Base-by-base conservation (phyloP, 2,329 filamentous ascomycete genomes). In the Arthrinium phaeospermum region DNA sequence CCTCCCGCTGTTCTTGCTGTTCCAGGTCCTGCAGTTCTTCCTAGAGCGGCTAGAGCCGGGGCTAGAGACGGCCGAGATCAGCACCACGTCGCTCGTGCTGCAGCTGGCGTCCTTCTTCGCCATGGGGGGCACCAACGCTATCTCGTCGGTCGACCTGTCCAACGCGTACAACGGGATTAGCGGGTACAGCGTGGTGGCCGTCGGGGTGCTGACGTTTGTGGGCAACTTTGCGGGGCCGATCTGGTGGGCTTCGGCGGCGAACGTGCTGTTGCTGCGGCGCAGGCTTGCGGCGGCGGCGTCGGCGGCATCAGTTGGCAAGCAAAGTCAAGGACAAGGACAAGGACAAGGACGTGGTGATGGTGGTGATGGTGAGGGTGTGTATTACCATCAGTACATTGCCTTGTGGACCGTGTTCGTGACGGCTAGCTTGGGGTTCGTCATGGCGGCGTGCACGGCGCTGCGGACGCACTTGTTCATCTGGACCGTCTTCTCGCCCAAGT, bases 401-500 rank as follows among this genome's bases (percentile, higher is more conserved):
- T 77, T 93, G 53, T 81, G 93, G 77, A 97, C 95, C 0, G 81
- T 92, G 14, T 97, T 96, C 80, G 85, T 89, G 14, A 87, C 92
- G 0, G 85, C 86, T 1, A 91, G 90, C 75, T 82, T 94, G 70
- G 82, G 90, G 3, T 92, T 91, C 67, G 92, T 98, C 34, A 98
- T 98, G 96, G 90, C 88, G 19, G 95, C 96, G 22, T 99, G 96
- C 81, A 95, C 93, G 68, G 86, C 89, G 10, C 82, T 99, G 79
- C 87, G 96, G 76, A 94, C 94, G 44, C 96, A 99, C 86, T 82
- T 99, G 72, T 99, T 99, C 80, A 95, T 99, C 74, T 99, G 96
- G 96, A 98, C 96, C 0, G 96, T 99, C 14, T 99, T 99, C 82
- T 97, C 94, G 75, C 96, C 96, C 0, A 99, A 98, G 82, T 98